Percentiles rank a stretch among this genome's conserved stretches.
phyloP scores from a whole-genome alignment of 768 basidiomycete genomes.

The Mrakia frigida region DNA sequence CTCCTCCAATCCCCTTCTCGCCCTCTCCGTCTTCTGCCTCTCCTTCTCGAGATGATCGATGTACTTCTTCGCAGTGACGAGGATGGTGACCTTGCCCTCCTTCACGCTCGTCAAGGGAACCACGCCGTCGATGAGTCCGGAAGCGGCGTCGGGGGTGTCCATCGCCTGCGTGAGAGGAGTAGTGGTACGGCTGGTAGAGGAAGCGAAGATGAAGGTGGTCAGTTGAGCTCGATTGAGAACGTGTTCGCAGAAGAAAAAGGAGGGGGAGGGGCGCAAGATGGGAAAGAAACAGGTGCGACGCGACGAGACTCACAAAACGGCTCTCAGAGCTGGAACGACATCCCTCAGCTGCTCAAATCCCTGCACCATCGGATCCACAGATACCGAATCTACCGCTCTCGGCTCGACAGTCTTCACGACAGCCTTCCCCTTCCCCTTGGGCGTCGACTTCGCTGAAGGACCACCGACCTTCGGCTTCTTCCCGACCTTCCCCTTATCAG shows the following conservation, averaged over 20 bases:
- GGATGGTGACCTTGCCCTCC: slow-evolving; percentile 11
- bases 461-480: background rate
- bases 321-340: slow-evolving; percentile 3
- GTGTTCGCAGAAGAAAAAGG: background rate
- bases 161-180: background rate
- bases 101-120: background rate
- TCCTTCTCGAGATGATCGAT: background rate
- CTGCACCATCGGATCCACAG: background rate
- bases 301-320: slow-evolving; percentile 3
- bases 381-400: background rate
- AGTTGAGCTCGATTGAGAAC: background rate
- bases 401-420: background rate
- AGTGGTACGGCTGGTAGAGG: background rate
- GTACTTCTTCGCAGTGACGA: no score
- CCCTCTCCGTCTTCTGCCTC: background rate
- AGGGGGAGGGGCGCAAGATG: background rate
- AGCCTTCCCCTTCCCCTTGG: background rate
- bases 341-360: slow-evolving; percentile 10
- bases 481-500: background rate
- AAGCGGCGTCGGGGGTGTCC: background rate
- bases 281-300: no score
- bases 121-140: slow-evolving; percentile 13
- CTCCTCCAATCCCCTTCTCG: background rate
- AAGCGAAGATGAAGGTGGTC: background rate
- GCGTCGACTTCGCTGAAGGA: background rate